Evolutionary conservation across 2,329 filamentous ascomycete genomes (phyloP), one percentile per base, ranked within the genome.

Genomic region (Aspergillus pseudoviridinutans): DNA sequence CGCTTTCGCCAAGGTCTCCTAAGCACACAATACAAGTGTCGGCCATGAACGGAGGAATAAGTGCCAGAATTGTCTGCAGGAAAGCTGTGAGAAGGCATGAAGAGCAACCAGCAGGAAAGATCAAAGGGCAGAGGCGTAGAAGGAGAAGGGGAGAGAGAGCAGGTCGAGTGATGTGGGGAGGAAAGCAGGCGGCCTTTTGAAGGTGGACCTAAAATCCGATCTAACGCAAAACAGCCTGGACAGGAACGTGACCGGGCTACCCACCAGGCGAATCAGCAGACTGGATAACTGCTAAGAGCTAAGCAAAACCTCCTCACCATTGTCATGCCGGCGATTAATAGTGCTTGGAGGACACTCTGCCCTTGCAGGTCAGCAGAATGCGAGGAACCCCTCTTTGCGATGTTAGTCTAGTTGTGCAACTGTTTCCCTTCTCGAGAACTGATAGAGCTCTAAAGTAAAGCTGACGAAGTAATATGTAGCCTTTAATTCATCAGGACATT

Each of bases 11-110:
- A 76, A 88, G 83, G 79, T 88, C 85, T 79, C 85, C 85, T 78
- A 88, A 80, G 79, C 86, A 88, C 73, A 88, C 86, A 77, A 88
- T 88, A 77, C 86, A 88, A 68, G 84, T 85, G 74, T 87, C 85
- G 76, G 84, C 83, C 85, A 86, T 87, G 70, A 66, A 71, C 66
- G 64, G 69, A 65, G 59, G 63, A 63, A 62, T 62, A 60, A 55
- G 60, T 66, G 64, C 63, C 64, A 66, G 67, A 60, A 58, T 59
- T 66, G 58, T 66, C 60, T 62, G 65, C 59, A 66, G 64, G 59
- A 57, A 63, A 61, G 57, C 61, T 71, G 59, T 64, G 58, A 65
- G 69, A 65, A 72, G 71, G 70, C 71, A 77, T 77, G 68, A 73
- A 73, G 72, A 68, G 67, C 69, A 69, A 61, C 61, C 64, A 58